Evolutionary conservation across 2,329 filamentous ascomycete genomes (phyloP).

Genomic region (Seiridium unicorne): DNA sequence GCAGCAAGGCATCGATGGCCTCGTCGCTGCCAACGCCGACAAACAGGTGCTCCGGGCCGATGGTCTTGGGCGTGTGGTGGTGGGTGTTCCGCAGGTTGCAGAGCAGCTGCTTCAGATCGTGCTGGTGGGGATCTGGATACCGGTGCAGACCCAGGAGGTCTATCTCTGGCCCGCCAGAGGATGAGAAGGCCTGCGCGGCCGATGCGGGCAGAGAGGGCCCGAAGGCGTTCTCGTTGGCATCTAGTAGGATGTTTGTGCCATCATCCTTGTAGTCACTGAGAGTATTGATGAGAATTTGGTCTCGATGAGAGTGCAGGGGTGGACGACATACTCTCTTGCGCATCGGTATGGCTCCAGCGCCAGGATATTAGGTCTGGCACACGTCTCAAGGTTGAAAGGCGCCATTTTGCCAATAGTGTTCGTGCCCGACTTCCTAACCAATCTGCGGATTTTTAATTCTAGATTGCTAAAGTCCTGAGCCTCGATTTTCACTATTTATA

Average conservation of each 20-base stretch:
- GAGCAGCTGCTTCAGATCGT: slow-evolving; percentile 79
- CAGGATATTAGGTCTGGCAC: slow-evolving; percentile 75
- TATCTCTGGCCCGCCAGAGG: slow-evolving; percentile 53
- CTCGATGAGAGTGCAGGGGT: too few species aligned
- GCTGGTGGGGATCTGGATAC: slow-evolving; percentile 95
- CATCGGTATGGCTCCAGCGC: slow-evolving; percentile 77
- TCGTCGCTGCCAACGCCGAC: slow-evolving; percentile 96
- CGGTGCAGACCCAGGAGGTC: slow-evolving; percentile 84
- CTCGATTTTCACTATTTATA: background rate
- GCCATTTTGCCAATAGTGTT: slow-evolving; percentile 40
- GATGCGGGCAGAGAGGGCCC: slow-evolving; percentile 71
- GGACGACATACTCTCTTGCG: slow-evolving; percentile 63
- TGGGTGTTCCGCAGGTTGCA: slow-evolving; percentile 86
- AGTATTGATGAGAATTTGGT: slow-evolving; percentile 13
- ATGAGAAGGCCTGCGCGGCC: slow-evolving; percentile 30
- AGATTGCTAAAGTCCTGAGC: too few species aligned
- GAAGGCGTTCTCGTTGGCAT: slow-evolving; percentile 97
- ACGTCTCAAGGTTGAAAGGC: slow-evolving; percentile 71
- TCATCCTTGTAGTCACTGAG: slow-evolving; percentile 97
- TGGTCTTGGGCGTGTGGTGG: slow-evolving; percentile 69
- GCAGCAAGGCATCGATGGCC: slow-evolving; percentile 89
- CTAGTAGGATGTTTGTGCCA: slow-evolving; percentile 90
- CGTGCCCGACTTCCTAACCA: too few species aligned
- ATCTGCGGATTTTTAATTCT: too few species aligned
- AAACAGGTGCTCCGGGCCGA: slow-evolving; percentile 83